Conservation (phyloP, 768 basidiomycete genomes). For the Leccinum rimulosum region DNA sequence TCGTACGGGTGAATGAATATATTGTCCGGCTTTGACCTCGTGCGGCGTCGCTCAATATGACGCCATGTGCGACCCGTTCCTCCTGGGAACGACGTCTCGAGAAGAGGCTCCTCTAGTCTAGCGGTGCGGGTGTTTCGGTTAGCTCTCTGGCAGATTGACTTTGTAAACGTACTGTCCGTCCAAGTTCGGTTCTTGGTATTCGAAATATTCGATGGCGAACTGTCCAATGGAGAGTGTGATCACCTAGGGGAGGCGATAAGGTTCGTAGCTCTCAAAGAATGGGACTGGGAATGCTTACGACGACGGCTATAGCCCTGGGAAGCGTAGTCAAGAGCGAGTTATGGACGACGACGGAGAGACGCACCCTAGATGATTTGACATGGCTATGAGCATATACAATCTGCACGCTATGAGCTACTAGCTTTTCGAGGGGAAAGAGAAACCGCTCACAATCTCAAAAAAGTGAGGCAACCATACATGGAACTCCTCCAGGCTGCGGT, state of each 20-base stretch:
- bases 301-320: conserved; percentile 24
- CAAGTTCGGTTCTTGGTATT: conserved; percentile 16
- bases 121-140: background rate
- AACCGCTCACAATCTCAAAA: conserved; percentile 56
- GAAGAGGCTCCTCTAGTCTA: conserved; percentile 27
- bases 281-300: conserved; percentile 17
- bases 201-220: conserved; percentile 45
- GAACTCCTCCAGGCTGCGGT: conserved; percentile 52
- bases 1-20: conserved; percentile 63
- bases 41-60: conserved; percentile 35
- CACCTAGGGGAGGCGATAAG: conserved; percentile 37
- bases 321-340: background rate
- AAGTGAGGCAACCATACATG: conserved; percentile 56
- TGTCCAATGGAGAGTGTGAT: conserved; percentile 57
- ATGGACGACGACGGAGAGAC: conserved; percentile 24
- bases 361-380: conserved; percentile 71
- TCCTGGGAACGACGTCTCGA: conserved; percentile 10
- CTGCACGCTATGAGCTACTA: conserved; percentile 35
- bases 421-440: background rate
- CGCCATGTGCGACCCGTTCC: background rate
- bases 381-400: conserved; percentile 69
- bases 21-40: conserved; percentile 53
- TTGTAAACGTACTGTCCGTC: conserved; percentile 22
- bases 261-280: background rate
- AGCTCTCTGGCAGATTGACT: background rate